These are phyloP conservation scores for Tripidium arundinaceum DNA, from an alignment of 202 grass and related monocot genomes.

Conservation along the genomic window DNA sequence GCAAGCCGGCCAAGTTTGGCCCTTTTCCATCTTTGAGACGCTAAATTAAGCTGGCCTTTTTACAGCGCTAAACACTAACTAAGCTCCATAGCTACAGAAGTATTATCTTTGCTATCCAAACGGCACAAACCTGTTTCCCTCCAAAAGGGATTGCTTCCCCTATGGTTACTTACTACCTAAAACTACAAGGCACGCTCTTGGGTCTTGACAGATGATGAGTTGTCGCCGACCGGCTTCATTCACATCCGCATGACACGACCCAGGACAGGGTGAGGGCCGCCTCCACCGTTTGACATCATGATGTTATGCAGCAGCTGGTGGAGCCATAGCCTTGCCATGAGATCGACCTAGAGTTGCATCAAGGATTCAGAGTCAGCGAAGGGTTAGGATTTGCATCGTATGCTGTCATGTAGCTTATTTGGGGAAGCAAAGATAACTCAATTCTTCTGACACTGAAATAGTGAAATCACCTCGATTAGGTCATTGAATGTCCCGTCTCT, in stretches of 20 bases:
- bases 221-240: background rate
- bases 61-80: background rate
- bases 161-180: slow-evolving; percentile 21
- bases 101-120: background rate
- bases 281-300: slow-evolving; percentile 37
- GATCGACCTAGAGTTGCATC: slow-evolving; percentile 34
- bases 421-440: background rate
- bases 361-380: background rate
- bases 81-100: background rate
- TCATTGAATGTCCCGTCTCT: slow-evolving; percentile 69
- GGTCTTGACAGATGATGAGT: background rate
- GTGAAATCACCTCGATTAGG: slow-evolving; percentile 54
- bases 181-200: background rate
- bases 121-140: background rate
- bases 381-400: background rate
- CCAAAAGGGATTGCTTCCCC: background rate
- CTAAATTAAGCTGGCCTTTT: background rate
- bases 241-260: slow-evolving; percentile 61
- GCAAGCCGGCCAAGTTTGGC: background rate
- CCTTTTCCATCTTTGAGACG: background rate
- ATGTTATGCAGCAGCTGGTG: slow-evolving; percentile 68
- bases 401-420: background rate
- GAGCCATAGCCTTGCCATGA: slow-evolving; percentile 62
- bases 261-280: slow-evolving; percentile 43
- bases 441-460: background rate